Percentiles rank a stretch among this genome's conserved stretches.
phyloP scores from a whole-genome alignment of 2,329 filamentous ascomycete genomes.

The Fusarium phyllophilum region DNA sequence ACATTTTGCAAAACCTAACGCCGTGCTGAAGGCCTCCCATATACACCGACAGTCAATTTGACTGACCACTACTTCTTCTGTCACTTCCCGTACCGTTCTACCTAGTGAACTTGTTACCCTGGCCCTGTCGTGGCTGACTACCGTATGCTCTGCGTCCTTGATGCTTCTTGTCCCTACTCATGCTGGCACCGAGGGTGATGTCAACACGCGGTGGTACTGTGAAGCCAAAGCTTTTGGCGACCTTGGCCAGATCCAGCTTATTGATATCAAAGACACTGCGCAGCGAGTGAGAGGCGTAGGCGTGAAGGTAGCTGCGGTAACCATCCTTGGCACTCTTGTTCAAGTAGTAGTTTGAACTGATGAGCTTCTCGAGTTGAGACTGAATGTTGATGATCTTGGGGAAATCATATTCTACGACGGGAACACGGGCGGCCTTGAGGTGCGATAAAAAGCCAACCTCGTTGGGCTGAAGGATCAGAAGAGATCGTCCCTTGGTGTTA shows the following conservation, averaged over 20 bases:
- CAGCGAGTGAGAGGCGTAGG: conserved; percentile 81
- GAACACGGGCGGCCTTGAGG: conserved; percentile 89
- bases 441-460: conserved; percentile 94
- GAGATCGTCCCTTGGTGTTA: conserved; percentile 83
- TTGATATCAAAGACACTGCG: conserved; percentile 78
- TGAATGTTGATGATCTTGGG: conserved; percentile 93
- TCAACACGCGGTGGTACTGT: conserved; percentile 82
- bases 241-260: conserved; percentile 83
- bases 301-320: conserved; percentile 91
- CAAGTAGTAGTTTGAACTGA: conserved; percentile 95
- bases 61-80: conserved; percentile 11
- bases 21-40: conserved; percentile 43
- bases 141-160: conserved; percentile 76
- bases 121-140: conserved; percentile 75
- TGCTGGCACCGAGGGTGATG: conserved; percentile 81
- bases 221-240: conserved; percentile 87
- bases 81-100: conserved; percentile 14
- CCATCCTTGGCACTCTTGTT: conserved; percentile 85
- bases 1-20: conserved; percentile 46
- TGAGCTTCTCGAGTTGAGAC: conserved; percentile 92
- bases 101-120: conserved; percentile 39
- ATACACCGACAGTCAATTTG: conserved; percentile 31
- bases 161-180: conserved; percentile 75
- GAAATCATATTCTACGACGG: conserved; percentile 96
- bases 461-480: conserved; percentile 92